Evolutionary conservation across 352 stramenopile genomes (phyloP).

Genomic region (Phytophthora pistaciae): DNA sequence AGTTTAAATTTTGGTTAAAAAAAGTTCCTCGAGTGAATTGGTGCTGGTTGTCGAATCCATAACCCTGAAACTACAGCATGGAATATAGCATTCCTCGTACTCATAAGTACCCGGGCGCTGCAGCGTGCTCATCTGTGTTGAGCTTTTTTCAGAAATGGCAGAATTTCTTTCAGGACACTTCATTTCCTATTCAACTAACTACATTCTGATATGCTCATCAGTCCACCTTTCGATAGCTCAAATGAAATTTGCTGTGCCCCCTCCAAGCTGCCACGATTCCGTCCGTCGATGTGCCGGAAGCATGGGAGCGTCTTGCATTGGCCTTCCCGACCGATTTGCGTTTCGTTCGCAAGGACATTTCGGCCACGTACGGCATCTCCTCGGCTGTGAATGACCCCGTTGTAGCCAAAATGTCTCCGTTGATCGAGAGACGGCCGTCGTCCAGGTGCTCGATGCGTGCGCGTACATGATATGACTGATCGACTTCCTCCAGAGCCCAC

Average conservation of each 20-base stretch:
- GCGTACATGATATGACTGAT: constrained; percentile 52
- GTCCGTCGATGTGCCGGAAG: neutral
- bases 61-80: no score
- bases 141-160: no score
- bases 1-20: no score
- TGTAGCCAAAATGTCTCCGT: constrained; percentile 59
- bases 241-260: constrained; percentile 42
- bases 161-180: no score
- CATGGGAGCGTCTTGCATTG: constrained; percentile 23
- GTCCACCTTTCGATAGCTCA: constrained; percentile 45
- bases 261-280: constrained; percentile 27
- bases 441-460: constrained; percentile 52
- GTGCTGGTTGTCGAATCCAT: no score
- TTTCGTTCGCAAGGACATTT: constrained; percentile 64
- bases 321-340: constrained; percentile 45
- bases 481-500: constrained; percentile 40
- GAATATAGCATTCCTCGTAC: no score
- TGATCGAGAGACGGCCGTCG: constrained; percentile 50
- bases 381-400: constrained; percentile 40
- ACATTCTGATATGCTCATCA: neutral
- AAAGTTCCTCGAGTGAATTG: no score
- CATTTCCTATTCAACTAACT: neutral
- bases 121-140: no score
- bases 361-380: constrained; percentile 49
- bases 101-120: no score